phyloP scores from a whole-genome alignment of 1,284 basidiomycete genomes.

The Ganoderma sp. region DNA sequence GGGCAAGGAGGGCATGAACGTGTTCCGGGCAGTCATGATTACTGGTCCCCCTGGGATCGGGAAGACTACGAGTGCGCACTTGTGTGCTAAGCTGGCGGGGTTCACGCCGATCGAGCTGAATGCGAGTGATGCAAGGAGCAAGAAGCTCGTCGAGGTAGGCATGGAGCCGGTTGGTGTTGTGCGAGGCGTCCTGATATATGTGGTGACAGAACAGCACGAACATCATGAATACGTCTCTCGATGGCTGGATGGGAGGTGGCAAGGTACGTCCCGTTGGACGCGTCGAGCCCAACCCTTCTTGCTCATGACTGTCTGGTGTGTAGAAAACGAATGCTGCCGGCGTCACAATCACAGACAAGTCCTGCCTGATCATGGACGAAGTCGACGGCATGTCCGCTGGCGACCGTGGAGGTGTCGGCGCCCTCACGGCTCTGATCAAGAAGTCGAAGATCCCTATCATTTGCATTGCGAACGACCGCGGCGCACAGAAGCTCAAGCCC shows the following conservation, averaged over 20 bases:
- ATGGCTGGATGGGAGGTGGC: slow-evolving; percentile 81
- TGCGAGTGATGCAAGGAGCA: slow-evolving; percentile 94
- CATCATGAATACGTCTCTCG: slow-evolving; percentile 86
- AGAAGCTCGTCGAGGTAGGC: slow-evolving; percentile 90
- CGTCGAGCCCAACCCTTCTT: not conserved
- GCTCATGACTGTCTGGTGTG: slow-evolving; percentile 32
- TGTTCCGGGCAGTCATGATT: slow-evolving; percentile 87
- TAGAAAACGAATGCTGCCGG: slow-evolving; percentile 70
- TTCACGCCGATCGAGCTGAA: slow-evolving; percentile 95
- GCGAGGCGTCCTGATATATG: not conserved
- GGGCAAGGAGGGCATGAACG: slow-evolving; percentile 88
- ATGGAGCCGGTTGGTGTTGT: not conserved
- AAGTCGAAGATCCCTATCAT: slow-evolving; percentile 98
- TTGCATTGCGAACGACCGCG: slow-evolving; percentile 94
- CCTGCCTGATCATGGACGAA: slow-evolving; percentile 98
- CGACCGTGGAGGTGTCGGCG: slow-evolving; percentile 95
- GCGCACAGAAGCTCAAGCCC: slow-evolving; percentile 90
- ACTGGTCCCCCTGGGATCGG: slow-evolving; percentile 96
- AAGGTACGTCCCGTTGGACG: slow-evolving; percentile 48
- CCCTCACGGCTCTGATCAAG: slow-evolving; percentile 90
- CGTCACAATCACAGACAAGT: slow-evolving; percentile 76
- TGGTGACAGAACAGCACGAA: slow-evolving; percentile 78
- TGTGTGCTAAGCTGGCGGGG: slow-evolving; percentile 88
- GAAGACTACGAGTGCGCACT: slow-evolving; percentile 95
- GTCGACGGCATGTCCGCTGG: slow-evolving; percentile 99